Evolutionary conservation across 2,329 filamentous ascomycete genomes (phyloP).

Genomic region (Nothomitra cinnamomea): DNA sequence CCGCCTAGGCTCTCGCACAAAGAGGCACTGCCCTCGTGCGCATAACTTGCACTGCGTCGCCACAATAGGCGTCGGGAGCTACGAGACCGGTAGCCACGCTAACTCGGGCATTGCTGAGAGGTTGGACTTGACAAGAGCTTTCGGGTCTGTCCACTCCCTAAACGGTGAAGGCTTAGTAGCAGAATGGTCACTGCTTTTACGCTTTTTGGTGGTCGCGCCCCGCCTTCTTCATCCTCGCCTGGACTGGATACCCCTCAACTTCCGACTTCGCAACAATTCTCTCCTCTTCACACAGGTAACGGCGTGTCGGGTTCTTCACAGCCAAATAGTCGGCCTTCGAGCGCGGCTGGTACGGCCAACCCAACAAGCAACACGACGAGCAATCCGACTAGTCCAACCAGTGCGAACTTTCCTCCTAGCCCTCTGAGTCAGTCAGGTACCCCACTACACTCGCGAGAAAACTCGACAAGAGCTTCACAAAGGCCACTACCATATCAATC

Average conservation of each 20-base stretch:
- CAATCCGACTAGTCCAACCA: background rate
- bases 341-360: background rate
- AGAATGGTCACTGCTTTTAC: constrained; percentile 2
- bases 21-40: no score
- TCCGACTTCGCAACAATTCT: constrained; percentile 3
- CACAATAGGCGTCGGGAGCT: background rate
- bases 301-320: background rate
- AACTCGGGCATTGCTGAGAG: background rate
- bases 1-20: background rate
- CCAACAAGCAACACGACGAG: background rate
- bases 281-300: background rate
- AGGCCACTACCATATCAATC: constrained; percentile 1
- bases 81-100: background rate
- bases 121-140: no score
- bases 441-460: constrained; percentile 3
- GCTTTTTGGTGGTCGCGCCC: constrained; percentile 3
- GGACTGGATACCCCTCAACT: constrained; percentile 4
- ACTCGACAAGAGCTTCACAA: background rate
- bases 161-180: background rate
- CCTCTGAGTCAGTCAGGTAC: constrained; percentile 1
- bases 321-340: background rate
- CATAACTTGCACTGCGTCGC: background rate
- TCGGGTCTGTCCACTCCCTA: background rate
- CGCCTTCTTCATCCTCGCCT: constrained; percentile 1
- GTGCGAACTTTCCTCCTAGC: background rate